Conservation (phyloP, 257 asterid genomes). For the Haberlea rhodopensis region DNA sequence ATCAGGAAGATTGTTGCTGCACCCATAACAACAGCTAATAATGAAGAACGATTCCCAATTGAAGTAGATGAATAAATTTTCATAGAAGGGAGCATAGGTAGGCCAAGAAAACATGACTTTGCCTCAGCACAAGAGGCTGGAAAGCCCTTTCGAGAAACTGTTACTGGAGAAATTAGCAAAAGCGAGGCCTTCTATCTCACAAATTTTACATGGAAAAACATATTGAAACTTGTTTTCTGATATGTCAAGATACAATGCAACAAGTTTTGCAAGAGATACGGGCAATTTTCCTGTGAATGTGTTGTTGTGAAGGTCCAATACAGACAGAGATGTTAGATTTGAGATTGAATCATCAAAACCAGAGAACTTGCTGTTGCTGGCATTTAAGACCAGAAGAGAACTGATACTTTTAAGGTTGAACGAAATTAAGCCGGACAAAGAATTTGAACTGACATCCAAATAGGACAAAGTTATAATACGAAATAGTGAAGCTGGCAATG, state of each 20-base stretch:
- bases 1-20: constrained; percentile 32
- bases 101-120: constrained; percentile 35
- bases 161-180: constrained; percentile 68
- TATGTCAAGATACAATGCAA: constrained; percentile 64
- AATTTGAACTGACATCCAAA: constrained; percentile 66
- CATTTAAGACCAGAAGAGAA: constrained; percentile 60
- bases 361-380: constrained; percentile 51
- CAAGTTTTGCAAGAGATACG: constrained; percentile 50
- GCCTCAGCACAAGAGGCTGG: constrained; percentile 43
- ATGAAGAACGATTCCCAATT: constrained; percentile 28
- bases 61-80: constrained; percentile 16
- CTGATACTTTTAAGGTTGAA: constrained; percentile 26
- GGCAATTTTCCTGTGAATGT: constrained; percentile 50
- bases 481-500: constrained; percentile 57
- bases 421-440: constrained; percentile 46
- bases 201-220: constrained; percentile 62
- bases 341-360: constrained; percentile 52
- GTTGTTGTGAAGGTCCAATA: constrained; percentile 68
- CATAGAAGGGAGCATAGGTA: constrained; percentile 20
- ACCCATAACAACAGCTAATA: constrained; percentile 32
- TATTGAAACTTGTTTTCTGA: constrained; percentile 57
- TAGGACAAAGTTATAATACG: constrained; percentile 45
- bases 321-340: constrained; percentile 52
- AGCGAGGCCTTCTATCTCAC: constrained; percentile 51
- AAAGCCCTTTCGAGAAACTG: constrained; percentile 38